phyloP scores from a whole-genome alignment of 331 rosid species.

The Malus hybrid region DNA sequence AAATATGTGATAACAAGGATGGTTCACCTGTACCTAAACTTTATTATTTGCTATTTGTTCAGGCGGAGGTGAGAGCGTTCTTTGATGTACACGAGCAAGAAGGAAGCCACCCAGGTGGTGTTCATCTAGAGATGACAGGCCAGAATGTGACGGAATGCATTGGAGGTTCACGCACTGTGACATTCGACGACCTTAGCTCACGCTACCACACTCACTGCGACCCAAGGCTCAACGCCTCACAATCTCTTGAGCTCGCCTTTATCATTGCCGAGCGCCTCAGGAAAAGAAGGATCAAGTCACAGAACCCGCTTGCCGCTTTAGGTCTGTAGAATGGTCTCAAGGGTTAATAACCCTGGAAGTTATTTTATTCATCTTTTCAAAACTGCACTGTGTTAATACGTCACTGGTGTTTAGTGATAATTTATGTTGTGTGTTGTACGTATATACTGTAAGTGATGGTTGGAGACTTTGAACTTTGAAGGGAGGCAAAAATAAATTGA shows the following conservation, averaged over 20 bases:
- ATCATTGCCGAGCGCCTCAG: slow-evolving; percentile 89
- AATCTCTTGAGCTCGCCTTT: slow-evolving; percentile 94
- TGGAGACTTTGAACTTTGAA: slow-evolving; percentile 16
- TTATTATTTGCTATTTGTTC: slow-evolving; percentile 20
- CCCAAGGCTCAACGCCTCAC: slow-evolving; percentile 95
- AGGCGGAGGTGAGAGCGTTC: slow-evolving; percentile 98
- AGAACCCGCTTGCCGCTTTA: slow-evolving; percentile 24
- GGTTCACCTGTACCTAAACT: background rate
- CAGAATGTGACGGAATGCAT: slow-evolving; percentile 99
- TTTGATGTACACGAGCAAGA: slow-evolving; percentile 98
- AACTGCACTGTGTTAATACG: background rate
- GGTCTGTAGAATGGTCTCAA: slow-evolving; percentile 24
- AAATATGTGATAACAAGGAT: background rate
- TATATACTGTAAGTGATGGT: slow-evolving; percentile 33
- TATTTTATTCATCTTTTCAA: slow-evolving; percentile 2
- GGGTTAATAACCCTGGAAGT: background rate
- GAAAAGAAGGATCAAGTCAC: slow-evolving; percentile 73
- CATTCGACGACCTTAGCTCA: slow-evolving; percentile 85
- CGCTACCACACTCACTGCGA: slow-evolving; percentile 99
- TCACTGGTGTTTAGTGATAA: slow-evolving; percentile 9
- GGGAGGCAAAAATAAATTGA: slow-evolving; percentile 19
- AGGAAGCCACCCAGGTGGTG: slow-evolving; percentile 96
- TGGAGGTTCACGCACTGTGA: slow-evolving; percentile 91
- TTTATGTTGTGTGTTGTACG: slow-evolving; percentile 24
- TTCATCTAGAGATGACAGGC: slow-evolving; percentile 96